These are phyloP conservation scores for Fremontodendron californicum DNA, from an alignment of 345 rosid species.

Conservation along the genomic window DNA sequence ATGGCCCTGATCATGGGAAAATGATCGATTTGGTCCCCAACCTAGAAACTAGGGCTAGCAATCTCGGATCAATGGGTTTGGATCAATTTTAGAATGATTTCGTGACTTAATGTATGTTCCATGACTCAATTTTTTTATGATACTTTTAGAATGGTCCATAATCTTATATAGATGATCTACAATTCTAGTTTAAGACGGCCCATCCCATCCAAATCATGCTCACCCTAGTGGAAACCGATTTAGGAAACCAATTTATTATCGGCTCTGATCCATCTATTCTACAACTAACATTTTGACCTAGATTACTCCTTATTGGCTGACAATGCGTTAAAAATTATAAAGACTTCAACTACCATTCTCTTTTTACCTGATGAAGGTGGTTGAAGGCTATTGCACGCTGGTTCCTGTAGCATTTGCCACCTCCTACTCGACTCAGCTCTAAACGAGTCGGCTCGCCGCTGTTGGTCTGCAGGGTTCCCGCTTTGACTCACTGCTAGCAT, in stretches of 20 bases:
- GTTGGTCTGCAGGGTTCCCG: slow-evolving; percentile 20
- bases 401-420: slow-evolving; percentile 48
- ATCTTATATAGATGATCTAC: too few species aligned
- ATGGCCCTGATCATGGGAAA: not conserved
- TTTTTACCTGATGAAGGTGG: slow-evolving; percentile 39
- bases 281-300: not conserved
- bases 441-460: slow-evolving; percentile 33
- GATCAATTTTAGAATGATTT: too few species aligned
- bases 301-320: not conserved
- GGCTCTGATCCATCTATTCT: not conserved
- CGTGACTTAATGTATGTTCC: too few species aligned
- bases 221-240: too few species aligned
- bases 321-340: not conserved
- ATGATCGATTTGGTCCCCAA: too few species aligned
- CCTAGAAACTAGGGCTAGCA: too few species aligned
- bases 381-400: slow-evolving; percentile 23
- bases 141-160: too few species aligned
- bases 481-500: slow-evolving; percentile 31
- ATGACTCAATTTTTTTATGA: too few species aligned
- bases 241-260: not conserved
- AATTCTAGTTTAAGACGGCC: too few species aligned
- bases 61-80: too few species aligned
- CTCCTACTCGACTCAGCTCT: slow-evolving; percentile 45
- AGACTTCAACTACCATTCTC: not conserved
- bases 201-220: too few species aligned